A percentile compares a stretch with the other conserved stretches of the same genome.
phyloP scores from a whole-genome alignment of 768 basidiomycete species.

The Cystofilobasidium macerans region DNA sequence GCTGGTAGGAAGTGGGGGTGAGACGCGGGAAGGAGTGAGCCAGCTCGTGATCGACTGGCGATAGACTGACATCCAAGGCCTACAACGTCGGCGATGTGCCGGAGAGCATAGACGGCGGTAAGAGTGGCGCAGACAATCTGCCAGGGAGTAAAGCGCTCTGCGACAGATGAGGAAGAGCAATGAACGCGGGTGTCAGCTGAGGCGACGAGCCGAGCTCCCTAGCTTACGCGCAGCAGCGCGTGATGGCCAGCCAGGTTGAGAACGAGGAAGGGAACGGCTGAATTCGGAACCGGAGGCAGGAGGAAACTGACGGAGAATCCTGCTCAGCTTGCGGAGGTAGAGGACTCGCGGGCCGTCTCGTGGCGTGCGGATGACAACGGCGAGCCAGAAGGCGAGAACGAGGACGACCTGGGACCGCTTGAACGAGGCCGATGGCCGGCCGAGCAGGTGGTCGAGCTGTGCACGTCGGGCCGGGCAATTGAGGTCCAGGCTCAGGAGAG shows the following conservation, averaged over 20 bases:
- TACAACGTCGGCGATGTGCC: slow-evolving; percentile 74
- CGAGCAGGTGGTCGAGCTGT: slow-evolving; percentile 78
- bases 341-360: slow-evolving; percentile 56
- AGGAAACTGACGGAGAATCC: slow-evolving; percentile 37
- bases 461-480: background rate
- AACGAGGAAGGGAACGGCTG: background rate
- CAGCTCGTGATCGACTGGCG: no score
- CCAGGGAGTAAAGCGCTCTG: slow-evolving; percentile 87
- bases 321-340: slow-evolving; percentile 53
- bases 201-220: background rate
- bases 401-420: slow-evolving; percentile 85
- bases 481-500: background rate
- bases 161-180: background rate
- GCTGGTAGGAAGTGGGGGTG: background rate
- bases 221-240: no score
- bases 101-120: slow-evolving; percentile 67
- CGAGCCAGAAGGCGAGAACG: slow-evolving; percentile 84
- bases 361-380: slow-evolving; percentile 59
- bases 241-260: no score
- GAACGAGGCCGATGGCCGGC: slow-evolving; percentile 79
- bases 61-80: slow-evolving; percentile 60
- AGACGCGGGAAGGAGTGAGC: no score
- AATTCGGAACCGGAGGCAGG: background rate
- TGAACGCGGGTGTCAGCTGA: background rate
- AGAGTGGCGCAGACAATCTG: slow-evolving; percentile 79